phyloP scores from a whole-genome alignment of 2,329 filamentous ascomycete species.

The Didymella keratinophila region DNA sequence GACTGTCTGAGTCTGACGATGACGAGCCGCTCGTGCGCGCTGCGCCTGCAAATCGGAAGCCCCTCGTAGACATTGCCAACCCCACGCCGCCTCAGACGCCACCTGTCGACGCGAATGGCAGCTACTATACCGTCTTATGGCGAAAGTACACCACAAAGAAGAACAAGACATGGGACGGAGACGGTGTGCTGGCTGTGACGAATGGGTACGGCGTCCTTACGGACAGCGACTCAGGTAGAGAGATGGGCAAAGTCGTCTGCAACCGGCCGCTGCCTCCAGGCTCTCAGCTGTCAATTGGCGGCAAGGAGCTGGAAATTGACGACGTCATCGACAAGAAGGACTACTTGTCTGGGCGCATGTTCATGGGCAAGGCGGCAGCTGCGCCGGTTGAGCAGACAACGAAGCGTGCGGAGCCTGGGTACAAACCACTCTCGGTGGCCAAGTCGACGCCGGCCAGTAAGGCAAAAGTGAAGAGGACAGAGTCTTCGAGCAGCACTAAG shows the following conservation, averaged over 20 bases:
- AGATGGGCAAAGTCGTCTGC: conserved; percentile 66
- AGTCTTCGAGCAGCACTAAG: conserved; percentile 31
- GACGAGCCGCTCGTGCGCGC: conserved; percentile 23
- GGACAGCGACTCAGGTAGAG: conserved; percentile 66
- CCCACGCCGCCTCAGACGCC: conserved; percentile 29
- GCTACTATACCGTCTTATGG: conserved; percentile 59
- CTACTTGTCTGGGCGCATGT: conserved; percentile 60
- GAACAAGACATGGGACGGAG: conserved; percentile 80
- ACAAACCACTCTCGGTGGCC: conserved; percentile 24
- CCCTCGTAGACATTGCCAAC: conserved; percentile 39
- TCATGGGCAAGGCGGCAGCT: conserved; percentile 45
- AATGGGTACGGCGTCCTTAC: conserved; percentile 67
- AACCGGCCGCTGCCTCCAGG: conserved; percentile 66
- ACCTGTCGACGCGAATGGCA: conserved; percentile 38
- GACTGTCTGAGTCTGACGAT: conserved; percentile 47
- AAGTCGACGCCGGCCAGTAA: conserved; percentile 13
- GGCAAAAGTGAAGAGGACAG: conserved; percentile 30
- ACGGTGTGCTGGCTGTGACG: conserved; percentile 68
- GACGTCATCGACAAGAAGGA: conserved; percentile 67
- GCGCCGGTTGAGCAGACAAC: conserved; percentile 28
- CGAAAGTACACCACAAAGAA: conserved; percentile 75
- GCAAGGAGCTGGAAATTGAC: conserved; percentile 75
- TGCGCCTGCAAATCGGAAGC: conserved; percentile 40
- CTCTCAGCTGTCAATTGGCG: conserved; percentile 67
- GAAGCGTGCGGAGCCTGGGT: conserved; percentile 26